Base-by-base conservation (phyloP, 2,329 filamentous ascomycete genomes). In the Aaosphaeria pasadenensis region DNA sequence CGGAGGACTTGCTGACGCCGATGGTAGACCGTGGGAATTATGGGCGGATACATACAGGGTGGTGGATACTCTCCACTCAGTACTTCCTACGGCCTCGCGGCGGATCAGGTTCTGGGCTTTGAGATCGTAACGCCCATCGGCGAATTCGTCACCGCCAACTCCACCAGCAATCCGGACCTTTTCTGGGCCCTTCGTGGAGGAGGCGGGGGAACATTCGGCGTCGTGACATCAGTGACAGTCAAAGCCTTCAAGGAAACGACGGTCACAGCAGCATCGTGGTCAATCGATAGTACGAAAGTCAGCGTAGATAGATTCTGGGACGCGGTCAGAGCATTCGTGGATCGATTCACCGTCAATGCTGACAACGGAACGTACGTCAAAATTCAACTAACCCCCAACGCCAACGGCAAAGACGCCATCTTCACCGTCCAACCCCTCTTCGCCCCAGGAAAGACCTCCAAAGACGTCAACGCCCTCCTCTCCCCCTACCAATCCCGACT, bases 31-130 rank as follows among this genome's bases (percentile, higher is more conserved):
- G 77, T 83, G 7, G 80, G 80, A 11, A 65, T 78, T 52, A 72
- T 56, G 49, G 62, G 62, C 11, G 61, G 70, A 4, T 73, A 65
- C 52, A 62, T 67, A 29, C 61, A 58, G 28, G 78, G 77, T 6
- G 80, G 78, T 29, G 80, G 80, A 0, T 78, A 83, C 60, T 77
- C 74, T 7, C 78, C 78, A 5, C 56, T 83, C 32, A 74, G 73
- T 13, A 70, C 71, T 36, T 57, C 74, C 30, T 76, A 76, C 50
- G 63, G 62, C 30, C 58, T 64, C 52, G 60, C 58, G n/a, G 63
- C 60, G 2, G 62, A 64, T 44, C 51, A 64, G n/a, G 57, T 63
- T 9, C 49, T 64, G 5, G 52, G 52, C 13, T 57, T 62, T 24
- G 56, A 64, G 44, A 44, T 64, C 11, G 55, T 61, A 7, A 56